A percentile compares a stretch with the other conserved stretches of the same genome.
phyloP scores from a whole-genome alignment of 768 basidiomycete genomes.

The Lentinula sp. region DNA sequence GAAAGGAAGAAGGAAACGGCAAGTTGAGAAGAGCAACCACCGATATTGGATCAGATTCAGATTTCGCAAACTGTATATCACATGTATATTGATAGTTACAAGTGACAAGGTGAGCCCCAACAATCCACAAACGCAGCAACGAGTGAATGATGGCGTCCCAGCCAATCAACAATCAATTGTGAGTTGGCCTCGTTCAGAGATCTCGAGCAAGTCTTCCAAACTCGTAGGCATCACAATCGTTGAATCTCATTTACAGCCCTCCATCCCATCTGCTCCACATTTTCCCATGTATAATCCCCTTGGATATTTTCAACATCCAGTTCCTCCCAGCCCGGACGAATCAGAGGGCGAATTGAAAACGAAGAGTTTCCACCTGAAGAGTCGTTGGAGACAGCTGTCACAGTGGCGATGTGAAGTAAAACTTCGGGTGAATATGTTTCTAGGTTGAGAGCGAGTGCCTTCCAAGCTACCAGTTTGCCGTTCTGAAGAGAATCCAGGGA shows the following conservation, averaged over 20 bases:
- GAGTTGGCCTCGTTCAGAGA: no score
- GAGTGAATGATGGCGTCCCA: not conserved
- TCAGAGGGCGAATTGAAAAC: not conserved
- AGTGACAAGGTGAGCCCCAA: no score
- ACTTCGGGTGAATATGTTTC: not conserved
- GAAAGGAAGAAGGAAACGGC: not conserved
- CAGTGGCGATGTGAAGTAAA: slow-evolving; percentile 4
- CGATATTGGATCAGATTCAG: not conserved
- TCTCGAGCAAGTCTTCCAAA: no score
- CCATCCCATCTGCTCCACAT: slow-evolving; percentile 1
- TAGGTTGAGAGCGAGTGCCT: slow-evolving; percentile 1
- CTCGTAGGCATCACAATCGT: not conserved
- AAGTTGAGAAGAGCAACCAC: not conserved
- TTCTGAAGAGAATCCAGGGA: not conserved
- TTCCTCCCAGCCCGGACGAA: slow-evolving; percentile 3
- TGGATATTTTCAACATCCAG: slow-evolving; percentile 1
- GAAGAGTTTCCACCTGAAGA: not conserved
- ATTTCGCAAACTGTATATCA: no score
- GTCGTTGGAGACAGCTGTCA: not conserved
- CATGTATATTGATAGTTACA: no score
- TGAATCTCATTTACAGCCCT: not conserved
- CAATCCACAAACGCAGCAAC: not conserved
- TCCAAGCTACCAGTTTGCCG: slow-evolving; percentile 4
- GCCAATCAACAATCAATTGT: not conserved
- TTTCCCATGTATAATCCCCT: not conserved